Base-by-base conservation (phyloP, 2,329 filamentous ascomycete species). In the Pseudopithomyces maydicus region DNA sequence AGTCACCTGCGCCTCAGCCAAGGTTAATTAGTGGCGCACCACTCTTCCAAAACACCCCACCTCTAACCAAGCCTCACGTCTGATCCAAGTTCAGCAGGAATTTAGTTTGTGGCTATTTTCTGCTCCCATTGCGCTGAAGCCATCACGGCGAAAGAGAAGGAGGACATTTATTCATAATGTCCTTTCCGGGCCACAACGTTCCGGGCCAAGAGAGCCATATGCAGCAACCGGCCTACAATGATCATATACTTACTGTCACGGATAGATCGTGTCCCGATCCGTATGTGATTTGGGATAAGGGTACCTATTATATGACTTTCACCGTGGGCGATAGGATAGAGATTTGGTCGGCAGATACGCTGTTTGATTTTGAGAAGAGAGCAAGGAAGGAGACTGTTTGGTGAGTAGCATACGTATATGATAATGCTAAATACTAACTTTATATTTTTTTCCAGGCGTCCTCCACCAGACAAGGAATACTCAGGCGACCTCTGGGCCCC, bases 401-500 rank as follows among this genome's bases (percentile, higher is more conserved):
- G 75, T 70, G 60, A 53, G 57, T 52, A 2, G 26, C 5, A 8
- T 29, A 29, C n/a, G n/a, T n/a, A n/a, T n/a, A n/a, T n/a, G n/a
- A n/a, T n/a, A n/a, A n/a, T n/a, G n/a, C n/a, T n/a, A n/a, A n/a
- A n/a, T n/a, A n/a, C n/a, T n/a, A n/a, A n/a, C n/a, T n/a, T n/a
- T n/a, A n/a, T n/a, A n/a, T n/a, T n/a, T n/a, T n/a, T n/a, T n/a
- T n/a, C n/a, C n/a, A 70, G 74, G 74, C 74, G 75, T 19, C 79
- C 81, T 29, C 70, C 78, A 0, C 77, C 76, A 12, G 70, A 78
- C 56, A 75, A 74, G 10, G 68, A 72, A 17, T 80, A 78, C 74
- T 78, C 75, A 7, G 78, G 72, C 39, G 78, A 77, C 59, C 72
- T 85, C 32, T 85, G 83, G 83, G 83, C 83, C 0, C 83, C 83